Conservation (phyloP, 768 basidiomycete species). For the Boletus vinaceobasis region DNA sequence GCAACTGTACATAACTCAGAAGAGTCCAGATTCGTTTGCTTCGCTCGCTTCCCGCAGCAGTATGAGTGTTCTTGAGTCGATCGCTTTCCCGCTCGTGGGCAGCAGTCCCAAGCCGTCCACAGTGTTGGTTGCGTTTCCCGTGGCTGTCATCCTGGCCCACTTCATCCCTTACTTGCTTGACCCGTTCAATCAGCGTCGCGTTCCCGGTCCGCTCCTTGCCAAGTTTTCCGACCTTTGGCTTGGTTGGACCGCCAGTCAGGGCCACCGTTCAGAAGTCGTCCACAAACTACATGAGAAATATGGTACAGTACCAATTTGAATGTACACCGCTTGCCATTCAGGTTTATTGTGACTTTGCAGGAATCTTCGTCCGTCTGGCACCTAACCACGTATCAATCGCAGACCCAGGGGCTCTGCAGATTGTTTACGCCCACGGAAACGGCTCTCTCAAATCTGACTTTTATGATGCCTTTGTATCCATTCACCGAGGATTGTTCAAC, state of each 20-base stretch:
- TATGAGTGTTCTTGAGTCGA: conserved; percentile 16
- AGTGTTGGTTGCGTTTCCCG: conserved; percentile 12
- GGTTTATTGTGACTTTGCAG: conserved; percentile 30
- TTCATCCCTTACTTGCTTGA: conserved; percentile 54
- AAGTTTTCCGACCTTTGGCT: conserved; percentile 75
- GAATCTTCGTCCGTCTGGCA: conserved; percentile 65
- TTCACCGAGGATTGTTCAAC: conserved; percentile 71
- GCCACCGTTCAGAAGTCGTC: conserved; percentile 72
- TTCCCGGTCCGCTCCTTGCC: conserved; percentile 70
- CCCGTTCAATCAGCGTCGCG: conserved; percentile 52
- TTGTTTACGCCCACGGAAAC: conserved; percentile 80
- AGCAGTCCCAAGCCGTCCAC: conserved; percentile 1
- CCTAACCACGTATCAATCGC: conserved; percentile 77
- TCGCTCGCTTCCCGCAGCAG: background rate
- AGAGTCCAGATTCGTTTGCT: background rate
- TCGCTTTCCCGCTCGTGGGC: conserved; percentile 1
- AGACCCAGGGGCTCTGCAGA: conserved; percentile 69
- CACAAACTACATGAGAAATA: conserved; percentile 72
- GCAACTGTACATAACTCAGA: background rate
- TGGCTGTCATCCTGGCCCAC: conserved; percentile 27
- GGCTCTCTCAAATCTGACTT: conserved; percentile 80
- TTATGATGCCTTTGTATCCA: conserved; percentile 77
- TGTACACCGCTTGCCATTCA: background rate
- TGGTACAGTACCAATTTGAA: conserved; percentile 42
- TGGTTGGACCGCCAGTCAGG: conserved; percentile 57